A percentile compares a stretch with the other conserved stretches of the same genome.
Conservation (phyloP, 164 flowering plant genomes). For the Annona squamosa region DNA sequence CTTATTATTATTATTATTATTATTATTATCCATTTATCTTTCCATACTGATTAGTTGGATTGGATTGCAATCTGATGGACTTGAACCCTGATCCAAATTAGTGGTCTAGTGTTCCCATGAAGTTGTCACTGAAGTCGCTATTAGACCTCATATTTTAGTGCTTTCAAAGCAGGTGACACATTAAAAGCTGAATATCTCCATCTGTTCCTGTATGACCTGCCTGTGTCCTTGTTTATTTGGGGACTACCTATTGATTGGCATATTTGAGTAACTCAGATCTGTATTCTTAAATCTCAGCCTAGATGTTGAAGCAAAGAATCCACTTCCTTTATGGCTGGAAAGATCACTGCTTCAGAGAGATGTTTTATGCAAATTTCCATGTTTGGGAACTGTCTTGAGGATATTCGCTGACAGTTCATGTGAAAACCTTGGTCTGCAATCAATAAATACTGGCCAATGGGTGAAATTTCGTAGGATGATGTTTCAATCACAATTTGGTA, state of each 20-base stretch:
- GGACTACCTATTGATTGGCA: neutral
- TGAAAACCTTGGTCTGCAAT: conserved; percentile 28
- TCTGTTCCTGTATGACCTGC: too few relatives aligned
- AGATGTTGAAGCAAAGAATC: conserved; percentile 42
- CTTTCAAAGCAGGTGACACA: too few relatives aligned
- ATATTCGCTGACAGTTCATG: conserved; percentile 30
- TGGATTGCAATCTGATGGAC: too few relatives aligned
- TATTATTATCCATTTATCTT: too few relatives aligned
- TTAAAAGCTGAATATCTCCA: too few relatives aligned
- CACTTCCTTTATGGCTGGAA: conserved; percentile 54
- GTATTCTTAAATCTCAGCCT: conserved; percentile 30
- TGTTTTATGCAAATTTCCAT: conserved; percentile 48
- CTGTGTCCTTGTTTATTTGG: neutral
- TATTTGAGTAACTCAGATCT: neutral
- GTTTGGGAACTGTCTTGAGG: conserved; percentile 67
- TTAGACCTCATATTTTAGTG: too few relatives aligned
- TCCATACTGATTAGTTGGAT: too few relatives aligned
- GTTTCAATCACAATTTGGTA: conserved; percentile 40
- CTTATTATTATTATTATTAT: too few relatives aligned
- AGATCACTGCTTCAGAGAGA: conserved; percentile 46
- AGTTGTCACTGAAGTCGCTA: too few relatives aligned
- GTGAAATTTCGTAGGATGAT: conserved; percentile 42
- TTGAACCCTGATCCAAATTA: too few relatives aligned
- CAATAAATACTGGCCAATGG: conserved; percentile 50
- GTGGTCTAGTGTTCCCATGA: too few relatives aligned